phyloP scores from a whole-genome alignment of 495 filamentous ascomycete genomes.

The Talaromyces nanjingensis region DNA sequence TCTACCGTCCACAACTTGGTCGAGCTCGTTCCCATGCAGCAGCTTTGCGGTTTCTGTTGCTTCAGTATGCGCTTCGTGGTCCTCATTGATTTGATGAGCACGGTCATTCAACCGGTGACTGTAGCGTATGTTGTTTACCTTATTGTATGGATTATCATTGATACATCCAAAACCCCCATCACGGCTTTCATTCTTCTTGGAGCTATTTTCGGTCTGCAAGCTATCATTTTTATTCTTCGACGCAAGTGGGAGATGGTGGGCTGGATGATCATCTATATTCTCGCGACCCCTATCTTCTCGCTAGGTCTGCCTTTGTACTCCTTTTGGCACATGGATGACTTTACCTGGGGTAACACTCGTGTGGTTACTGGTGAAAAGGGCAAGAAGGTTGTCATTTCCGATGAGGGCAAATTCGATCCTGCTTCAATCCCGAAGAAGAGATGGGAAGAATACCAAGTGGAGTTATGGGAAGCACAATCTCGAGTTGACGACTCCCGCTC shows the following conservation, averaged over 20 bases:
- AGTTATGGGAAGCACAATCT: constrained; percentile 88
- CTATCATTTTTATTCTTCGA: constrained; percentile 90
- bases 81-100: constrained; percentile 87
- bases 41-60: constrained; percentile 98
- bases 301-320: constrained; percentile 88
- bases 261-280: constrained; percentile 95
- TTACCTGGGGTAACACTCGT: constrained; percentile 95
- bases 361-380: constrained; percentile 95
- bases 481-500: constrained; percentile 73
- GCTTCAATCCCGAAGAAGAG: constrained; percentile 88
- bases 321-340: constrained; percentile 99
- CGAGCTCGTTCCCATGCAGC: constrained; percentile 85
- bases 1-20: constrained; percentile 97
- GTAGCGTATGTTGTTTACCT: constrained; percentile 90
- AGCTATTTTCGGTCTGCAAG: constrained; percentile 93
- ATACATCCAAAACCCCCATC: constrained; percentile 60
- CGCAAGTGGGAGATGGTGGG: constrained; percentile 99
- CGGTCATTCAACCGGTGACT: constrained; percentile 84
- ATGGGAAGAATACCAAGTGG: constrained; percentile 98
- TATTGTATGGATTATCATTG: constrained; percentile 60
- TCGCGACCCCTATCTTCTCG: constrained; percentile 88
- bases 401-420: constrained; percentile 98
- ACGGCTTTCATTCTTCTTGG: constrained; percentile 85
- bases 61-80: constrained; percentile 99
- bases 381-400: constrained; percentile 84